These are phyloP conservation scores for Ascoidea rubescens DNA, from an alignment of 805 yeast species.

Conservation along the genomic window DNA sequence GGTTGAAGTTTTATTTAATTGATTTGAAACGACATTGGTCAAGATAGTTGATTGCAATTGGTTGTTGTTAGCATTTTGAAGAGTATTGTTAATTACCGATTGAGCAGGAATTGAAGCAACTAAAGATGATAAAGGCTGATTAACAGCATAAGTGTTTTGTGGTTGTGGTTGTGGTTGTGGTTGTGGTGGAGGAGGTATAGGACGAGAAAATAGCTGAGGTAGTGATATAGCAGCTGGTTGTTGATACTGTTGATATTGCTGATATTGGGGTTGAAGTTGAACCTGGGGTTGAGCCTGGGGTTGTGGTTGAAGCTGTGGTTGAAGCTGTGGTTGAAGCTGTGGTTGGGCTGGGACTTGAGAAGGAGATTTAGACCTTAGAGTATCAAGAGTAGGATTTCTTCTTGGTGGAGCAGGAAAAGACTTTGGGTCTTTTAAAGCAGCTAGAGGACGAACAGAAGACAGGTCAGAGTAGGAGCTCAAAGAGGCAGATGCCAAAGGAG, in stretches of 20 bases:
- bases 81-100: background rate
- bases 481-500: too few species aligned
- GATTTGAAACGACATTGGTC: background rate
- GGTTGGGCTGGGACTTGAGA: background rate
- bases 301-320: constrained; percentile 1
- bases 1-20: too few species aligned
- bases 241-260: background rate
- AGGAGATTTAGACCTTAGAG: background rate
- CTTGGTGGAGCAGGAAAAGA: background rate
- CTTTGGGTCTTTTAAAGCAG: background rate
- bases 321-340: background rate
- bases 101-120: background rate
- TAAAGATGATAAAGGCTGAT: background rate
- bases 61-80: too few species aligned
- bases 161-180: background rate
- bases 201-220: constrained; percentile 21
- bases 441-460: too few species aligned
- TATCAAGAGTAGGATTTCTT: background rate
- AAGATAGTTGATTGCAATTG: background rate
- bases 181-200: constrained; percentile 26
- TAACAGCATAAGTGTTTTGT: background rate
- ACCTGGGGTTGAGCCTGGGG: constrained; percentile 3
- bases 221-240: constrained; percentile 12
- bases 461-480: too few species aligned
- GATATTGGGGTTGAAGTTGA: constrained; percentile 5